Conservation (phyloP, 495 filamentous ascomycete species). For the Amphirosellinia nigrospora region DNA sequence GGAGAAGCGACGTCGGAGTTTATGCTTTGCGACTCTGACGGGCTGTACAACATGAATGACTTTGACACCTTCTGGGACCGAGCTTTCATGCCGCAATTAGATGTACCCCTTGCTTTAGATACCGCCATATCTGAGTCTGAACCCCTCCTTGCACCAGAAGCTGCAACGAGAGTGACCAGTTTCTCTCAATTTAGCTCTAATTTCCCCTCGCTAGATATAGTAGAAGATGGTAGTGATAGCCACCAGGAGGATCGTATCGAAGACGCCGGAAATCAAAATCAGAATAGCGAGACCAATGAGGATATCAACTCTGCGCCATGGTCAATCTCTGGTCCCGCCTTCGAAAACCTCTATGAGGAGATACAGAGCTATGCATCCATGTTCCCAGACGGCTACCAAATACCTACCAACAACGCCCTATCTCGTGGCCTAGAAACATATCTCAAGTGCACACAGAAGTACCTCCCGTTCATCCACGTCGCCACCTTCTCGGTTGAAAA, state of each 20-base stretch:
- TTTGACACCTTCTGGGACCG: conserved; percentile 25
- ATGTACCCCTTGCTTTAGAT: conserved; percentile 18
- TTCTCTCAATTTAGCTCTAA: conserved; percentile 12
- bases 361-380: conserved; percentile 56
- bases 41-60: conserved; percentile 5
- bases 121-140: not conserved
- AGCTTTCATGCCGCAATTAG: conserved; percentile 19
- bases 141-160: conserved; percentile 35
- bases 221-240: not conserved
- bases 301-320: conserved; percentile 41
- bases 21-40: not conserved
- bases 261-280: not conserved
- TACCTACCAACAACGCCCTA: conserved; percentile 54
- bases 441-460: conserved; percentile 56
- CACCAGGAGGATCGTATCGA: not conserved
- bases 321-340: conserved; percentile 57
- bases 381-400: conserved; percentile 55
- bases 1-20: conserved; percentile 1
- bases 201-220: conserved; percentile 10
- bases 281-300: not conserved
- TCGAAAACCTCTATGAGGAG: conserved; percentile 54
- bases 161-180: not conserved
- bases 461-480: conserved; percentile 58
- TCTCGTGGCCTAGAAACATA: conserved; percentile 58
- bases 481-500: conserved; percentile 55